These are phyloP conservation scores for Nannizzia gypsea DNA, from an alignment of 2,329 filamentous ascomycete species.

Conservation along the genomic window DNA sequence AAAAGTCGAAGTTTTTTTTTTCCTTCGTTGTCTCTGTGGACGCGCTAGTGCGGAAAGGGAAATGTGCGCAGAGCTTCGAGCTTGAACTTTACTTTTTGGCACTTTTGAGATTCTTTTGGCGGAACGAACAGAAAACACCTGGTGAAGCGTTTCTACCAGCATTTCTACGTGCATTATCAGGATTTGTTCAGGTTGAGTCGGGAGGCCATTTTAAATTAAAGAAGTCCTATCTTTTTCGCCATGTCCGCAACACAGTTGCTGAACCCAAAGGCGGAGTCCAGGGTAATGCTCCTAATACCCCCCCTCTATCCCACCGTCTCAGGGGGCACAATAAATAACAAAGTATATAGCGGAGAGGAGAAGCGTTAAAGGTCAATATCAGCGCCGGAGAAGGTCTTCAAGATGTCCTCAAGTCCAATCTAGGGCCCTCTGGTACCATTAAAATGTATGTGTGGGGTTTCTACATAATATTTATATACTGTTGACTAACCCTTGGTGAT, in stretches of 20 bases:
- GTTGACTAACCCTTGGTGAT: constrained; percentile 15
- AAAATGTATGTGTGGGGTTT: constrained; percentile 59
- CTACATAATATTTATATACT: constrained; percentile 20
- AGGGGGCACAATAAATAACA: constrained; percentile 25
- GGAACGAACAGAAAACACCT: background rate
- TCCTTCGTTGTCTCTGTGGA: constrained; percentile 17
- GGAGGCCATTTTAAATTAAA: background rate
- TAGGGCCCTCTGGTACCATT: constrained; percentile 85
- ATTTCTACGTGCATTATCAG: background rate
- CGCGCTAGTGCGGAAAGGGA: constrained; percentile 31
- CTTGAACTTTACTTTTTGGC: constrained; percentile 13
- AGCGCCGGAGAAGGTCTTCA: constrained; percentile 84
- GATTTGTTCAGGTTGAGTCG: background rate
- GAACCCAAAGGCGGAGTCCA: constrained; percentile 96
- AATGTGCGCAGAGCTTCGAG: constrained; percentile 30
- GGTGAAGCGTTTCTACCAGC: background rate
- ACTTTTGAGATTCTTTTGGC: background rate
- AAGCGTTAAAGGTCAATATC: constrained; percentile 96
- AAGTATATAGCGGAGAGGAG: constrained; percentile 67
- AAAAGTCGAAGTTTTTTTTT: constrained; percentile 21
- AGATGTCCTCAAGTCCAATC: constrained; percentile 90
- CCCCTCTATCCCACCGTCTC: constrained; percentile 14
- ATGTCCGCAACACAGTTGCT: constrained; percentile 98
- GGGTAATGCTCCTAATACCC: constrained; percentile 47
- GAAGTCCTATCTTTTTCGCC: constrained; percentile 16